Evolutionary conservation across 2,329 filamentous ascomycete genomes (phyloP).

Genomic region (Verticillium nonalfalfae): DNA sequence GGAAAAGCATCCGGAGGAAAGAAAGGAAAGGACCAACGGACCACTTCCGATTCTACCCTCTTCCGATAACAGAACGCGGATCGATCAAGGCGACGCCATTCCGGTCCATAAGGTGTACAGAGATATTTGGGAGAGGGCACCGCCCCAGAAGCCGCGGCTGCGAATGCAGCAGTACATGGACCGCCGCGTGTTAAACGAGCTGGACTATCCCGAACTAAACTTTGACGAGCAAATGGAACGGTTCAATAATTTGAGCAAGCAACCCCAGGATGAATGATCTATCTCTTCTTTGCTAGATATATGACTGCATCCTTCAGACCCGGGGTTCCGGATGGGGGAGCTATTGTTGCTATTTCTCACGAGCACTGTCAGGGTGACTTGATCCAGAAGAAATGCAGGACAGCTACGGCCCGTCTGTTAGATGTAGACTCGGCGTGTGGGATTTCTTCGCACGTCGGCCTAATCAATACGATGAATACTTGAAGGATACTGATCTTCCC

Average conservation of each 20-base stretch:
- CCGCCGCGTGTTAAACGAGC: neutral
- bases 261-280: neutral
- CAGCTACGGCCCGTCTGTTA: too few species aligned
- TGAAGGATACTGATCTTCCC: too few species aligned
- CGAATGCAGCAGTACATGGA: neutral
- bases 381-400: too few species aligned
- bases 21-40: neutral
- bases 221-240: neutral
- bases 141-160: neutral
- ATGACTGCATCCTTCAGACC: too few species aligned
- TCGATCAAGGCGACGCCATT: neutral
- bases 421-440: too few species aligned
- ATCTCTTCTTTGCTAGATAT: too few species aligned
- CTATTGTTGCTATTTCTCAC: too few species aligned
- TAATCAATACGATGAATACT: too few species aligned
- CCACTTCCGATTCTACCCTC: neutral
- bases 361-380: too few species aligned
- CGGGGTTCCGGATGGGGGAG: too few species aligned
- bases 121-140: neutral
- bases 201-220: neutral
- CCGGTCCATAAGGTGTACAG: neutral
- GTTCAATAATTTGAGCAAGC: neutral
- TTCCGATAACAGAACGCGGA: neutral
- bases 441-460: too few species aligned
- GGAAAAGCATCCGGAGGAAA: neutral